Evolutionary conservation across 306 rosid species (phyloP).

Genomic region (Pueraria montana): DNA sequence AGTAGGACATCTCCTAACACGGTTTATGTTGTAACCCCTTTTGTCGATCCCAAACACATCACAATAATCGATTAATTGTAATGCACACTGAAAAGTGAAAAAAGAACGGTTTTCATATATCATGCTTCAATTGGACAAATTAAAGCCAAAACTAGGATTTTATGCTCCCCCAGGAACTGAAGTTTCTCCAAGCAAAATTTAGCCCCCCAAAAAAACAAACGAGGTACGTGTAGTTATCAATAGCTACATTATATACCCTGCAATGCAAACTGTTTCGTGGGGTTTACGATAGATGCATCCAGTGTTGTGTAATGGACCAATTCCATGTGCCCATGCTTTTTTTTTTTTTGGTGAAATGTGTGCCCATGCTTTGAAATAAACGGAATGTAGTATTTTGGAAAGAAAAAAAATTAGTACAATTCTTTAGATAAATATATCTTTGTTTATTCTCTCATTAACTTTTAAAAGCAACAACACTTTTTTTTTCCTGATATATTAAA

Average conservation of each 20-base stretch:
- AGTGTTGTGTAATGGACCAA: neutral
- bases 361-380: neutral
- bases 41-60: conserved; percentile 26
- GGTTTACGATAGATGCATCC: neutral
- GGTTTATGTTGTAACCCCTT: conserved; percentile 2
- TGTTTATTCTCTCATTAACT: neutral
- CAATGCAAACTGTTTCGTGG: neutral
- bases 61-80: neutral
- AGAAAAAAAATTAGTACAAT: neutral
- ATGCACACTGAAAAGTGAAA: neutral
- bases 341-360: no score
- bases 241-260: neutral
- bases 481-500: neutral
- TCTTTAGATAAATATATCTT: neutral
- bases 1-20: conserved; percentile 21
- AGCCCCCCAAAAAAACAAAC: no score
- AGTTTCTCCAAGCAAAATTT: no score
- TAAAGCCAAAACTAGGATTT: neutral
- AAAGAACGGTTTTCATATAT: neutral
- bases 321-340: neutral
- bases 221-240: no score
- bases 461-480: neutral
- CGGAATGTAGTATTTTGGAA: neutral
- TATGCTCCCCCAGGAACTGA: no score
- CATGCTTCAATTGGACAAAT: neutral